Percentiles rank a stretch among this genome's conserved stretches.
phyloP scores from a whole-genome alignment of 805 yeast genomes.

The Candida hispaniensis region DNA sequence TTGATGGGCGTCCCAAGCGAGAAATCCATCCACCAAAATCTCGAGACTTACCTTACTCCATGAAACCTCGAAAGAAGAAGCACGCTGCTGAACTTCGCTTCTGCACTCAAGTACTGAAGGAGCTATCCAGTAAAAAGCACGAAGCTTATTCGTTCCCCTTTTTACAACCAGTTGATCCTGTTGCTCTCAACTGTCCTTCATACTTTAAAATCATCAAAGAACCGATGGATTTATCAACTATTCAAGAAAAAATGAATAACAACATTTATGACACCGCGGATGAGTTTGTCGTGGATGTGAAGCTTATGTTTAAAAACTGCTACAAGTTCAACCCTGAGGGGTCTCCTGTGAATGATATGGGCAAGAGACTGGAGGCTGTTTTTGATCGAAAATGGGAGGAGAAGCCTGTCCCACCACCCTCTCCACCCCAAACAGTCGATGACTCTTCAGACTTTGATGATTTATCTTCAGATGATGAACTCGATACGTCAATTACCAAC shows the following conservation, averaged over 20 bases:
- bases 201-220: conserved; percentile 75
- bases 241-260: conserved; percentile 67
- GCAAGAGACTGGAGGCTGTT: conserved; percentile 76
- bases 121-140: conserved; percentile 71
- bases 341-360: conserved; percentile 93
- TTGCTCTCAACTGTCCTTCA: conserved; percentile 84
- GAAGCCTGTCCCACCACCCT: conserved; percentile 58
- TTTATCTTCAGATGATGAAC: conserved; percentile 27
- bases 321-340: conserved; percentile 92
- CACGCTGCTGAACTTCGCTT: conserved; percentile 80
- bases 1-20: conserved; percentile 72
- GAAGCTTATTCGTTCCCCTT: conserved; percentile 83
- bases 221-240: conserved; percentile 92
- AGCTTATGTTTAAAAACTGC: conserved; percentile 79
- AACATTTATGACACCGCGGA: conserved; percentile 84
- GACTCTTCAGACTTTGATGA: conserved; percentile 36
- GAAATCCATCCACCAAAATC: conserved; percentile 95
- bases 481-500: conserved; percentile 53
- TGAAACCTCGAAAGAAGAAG: conserved; percentile 84
- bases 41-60: conserved; percentile 74
- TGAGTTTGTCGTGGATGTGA: conserved; percentile 73
- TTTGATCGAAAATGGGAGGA: conserved; percentile 85
- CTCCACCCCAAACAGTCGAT: conserved; percentile 40
- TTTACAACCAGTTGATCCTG: conserved; percentile 88
- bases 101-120: conserved; percentile 73